Evolutionary conservation across 2,329 filamentous ascomycete species (phyloP).

Genomic region (Fusarium torreyae): DNA sequence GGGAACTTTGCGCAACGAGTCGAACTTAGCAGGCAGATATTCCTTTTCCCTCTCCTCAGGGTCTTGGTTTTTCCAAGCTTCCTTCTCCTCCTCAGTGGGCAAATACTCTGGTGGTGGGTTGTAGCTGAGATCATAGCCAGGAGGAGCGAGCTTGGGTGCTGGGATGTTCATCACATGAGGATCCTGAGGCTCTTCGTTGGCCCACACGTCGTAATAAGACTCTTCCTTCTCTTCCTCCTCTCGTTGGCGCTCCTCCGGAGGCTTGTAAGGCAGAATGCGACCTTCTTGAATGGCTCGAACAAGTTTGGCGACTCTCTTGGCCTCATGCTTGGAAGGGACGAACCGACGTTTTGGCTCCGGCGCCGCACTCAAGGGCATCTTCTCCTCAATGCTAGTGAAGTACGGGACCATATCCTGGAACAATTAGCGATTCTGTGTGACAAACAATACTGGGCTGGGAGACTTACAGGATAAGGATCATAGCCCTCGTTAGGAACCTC

Average conservation of each 20-base stretch:
- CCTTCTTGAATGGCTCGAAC: slow-evolving; percentile 96
- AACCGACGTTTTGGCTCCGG: slow-evolving; percentile 97
- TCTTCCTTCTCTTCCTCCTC: slow-evolving; percentile 81
- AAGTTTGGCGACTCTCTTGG: slow-evolving; percentile 96
- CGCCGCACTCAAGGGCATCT: slow-evolving; percentile 94
- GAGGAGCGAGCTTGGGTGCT: slow-evolving; percentile 92
- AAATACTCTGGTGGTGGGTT: slow-evolving; percentile 96
- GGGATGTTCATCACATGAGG: slow-evolving; percentile 95
- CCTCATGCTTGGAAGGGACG: slow-evolving; percentile 95
- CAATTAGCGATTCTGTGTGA: slow-evolving; percentile 25
- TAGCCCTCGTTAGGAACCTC: slow-evolving; percentile 90
- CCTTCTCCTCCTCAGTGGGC: slow-evolving; percentile 86
- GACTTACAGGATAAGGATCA: slow-evolving; percentile 86
- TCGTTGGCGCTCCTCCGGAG: slow-evolving; percentile 76
- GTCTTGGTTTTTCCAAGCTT: slow-evolving; percentile 87
- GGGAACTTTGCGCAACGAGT: slow-evolving; percentile 90
- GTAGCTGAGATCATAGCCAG: slow-evolving; percentile 95
- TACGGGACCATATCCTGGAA: slow-evolving; percentile 86
- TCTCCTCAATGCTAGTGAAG: slow-evolving; percentile 90
- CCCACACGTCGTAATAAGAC: slow-evolving; percentile 91
- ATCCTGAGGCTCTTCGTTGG: slow-evolving; percentile 86
- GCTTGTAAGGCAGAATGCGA: slow-evolving; percentile 90
- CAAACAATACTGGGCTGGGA: neutral
- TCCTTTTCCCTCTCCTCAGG: slow-evolving; percentile 93
- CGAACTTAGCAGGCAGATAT: slow-evolving; percentile 86